A percentile compares a stretch with the other conserved stretches of the same genome.
phyloP scores from a whole-genome alignment of 1,284 basidiomycete genomes.

The Naganishia sp. region DNA sequence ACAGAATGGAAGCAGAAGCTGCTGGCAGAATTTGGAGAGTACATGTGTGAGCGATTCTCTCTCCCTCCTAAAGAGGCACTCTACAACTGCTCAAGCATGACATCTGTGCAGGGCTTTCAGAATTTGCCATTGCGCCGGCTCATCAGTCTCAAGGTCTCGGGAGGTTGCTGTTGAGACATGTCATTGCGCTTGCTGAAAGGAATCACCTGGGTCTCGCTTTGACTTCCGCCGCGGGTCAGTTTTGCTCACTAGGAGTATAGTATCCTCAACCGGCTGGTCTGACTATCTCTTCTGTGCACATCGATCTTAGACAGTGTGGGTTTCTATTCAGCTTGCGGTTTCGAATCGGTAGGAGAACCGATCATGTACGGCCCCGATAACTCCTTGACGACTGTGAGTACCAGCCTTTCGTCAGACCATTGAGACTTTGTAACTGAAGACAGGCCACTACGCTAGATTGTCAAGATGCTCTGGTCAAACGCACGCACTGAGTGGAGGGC shows the following conservation, averaged over 20 bases:
- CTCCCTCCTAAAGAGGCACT: background rate
- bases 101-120: background rate
- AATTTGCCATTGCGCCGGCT: background rate
- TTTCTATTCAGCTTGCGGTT: background rate
- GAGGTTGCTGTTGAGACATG: background rate
- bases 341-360: background rate
- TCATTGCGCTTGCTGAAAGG: background rate
- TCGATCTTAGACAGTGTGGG: background rate
- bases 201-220: background rate
- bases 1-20: background rate
- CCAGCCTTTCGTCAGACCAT: background rate
- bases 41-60: background rate
- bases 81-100: background rate
- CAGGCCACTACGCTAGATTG: background rate
- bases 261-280: background rate
- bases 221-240: background rate
- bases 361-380: background rate
- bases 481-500: background rate
- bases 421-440: background rate
- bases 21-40: background rate
- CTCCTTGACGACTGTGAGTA: background rate
- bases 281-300: background rate
- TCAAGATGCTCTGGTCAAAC: background rate
- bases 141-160: slow-evolving; percentile 5
- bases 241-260: background rate